Percentiles rank a stretch among this genome's conserved stretches.
These are phyloP conservation scores for Penicillium steckii DNA, from an alignment of 495 filamentous ascomycete species.

Conservation along the genomic window DNA sequence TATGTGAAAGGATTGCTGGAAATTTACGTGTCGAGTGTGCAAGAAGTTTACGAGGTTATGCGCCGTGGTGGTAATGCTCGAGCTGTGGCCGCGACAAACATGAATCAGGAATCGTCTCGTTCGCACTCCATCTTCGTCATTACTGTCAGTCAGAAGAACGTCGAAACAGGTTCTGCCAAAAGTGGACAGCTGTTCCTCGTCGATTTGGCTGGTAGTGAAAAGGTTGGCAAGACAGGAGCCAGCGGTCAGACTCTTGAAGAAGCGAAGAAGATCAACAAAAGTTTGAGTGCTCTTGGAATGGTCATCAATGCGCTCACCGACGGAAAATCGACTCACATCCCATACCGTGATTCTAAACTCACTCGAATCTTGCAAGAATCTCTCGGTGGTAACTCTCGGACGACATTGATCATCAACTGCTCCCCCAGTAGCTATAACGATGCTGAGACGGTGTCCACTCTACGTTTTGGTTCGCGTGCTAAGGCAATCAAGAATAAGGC, in stretches of 20 bases:
- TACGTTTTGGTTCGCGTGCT: conserved; percentile 93
- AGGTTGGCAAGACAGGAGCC: conserved; percentile 97
- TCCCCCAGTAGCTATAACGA: conserved; percentile 98
- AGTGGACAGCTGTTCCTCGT: conserved; percentile 96
- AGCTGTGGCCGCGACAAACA: conserved; percentile 97
- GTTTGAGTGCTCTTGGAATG: conserved; percentile 95
- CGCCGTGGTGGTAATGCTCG: conserved; percentile 82
- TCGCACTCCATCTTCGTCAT: conserved; percentile 99
- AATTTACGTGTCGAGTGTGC: conserved; percentile 92
- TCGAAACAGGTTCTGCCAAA: conserved; percentile 94
- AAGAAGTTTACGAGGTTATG: conserved; percentile 97
- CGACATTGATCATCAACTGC: conserved; percentile 97
- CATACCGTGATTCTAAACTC: conserved; percentile 97
- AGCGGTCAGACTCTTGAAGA: conserved; percentile 97
- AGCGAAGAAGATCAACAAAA: conserved; percentile 99
- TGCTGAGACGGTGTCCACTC: conserved; percentile 87
- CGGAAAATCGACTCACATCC: conserved; percentile 95
- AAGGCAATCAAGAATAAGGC: conserved; percentile 99
- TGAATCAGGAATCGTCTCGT: conserved; percentile 98
- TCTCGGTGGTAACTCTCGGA: conserved; percentile 93
- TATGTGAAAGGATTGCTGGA: conserved; percentile 96
- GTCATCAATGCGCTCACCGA: conserved; percentile 98
- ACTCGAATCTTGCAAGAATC: conserved; percentile 96
- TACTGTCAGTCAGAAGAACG: conserved; percentile 95
- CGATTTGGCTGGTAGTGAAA: conserved; percentile 96